Base-by-base conservation (phyloP, 2,329 filamentous ascomycete genomes). In the Ilyonectria robusta region DNA sequence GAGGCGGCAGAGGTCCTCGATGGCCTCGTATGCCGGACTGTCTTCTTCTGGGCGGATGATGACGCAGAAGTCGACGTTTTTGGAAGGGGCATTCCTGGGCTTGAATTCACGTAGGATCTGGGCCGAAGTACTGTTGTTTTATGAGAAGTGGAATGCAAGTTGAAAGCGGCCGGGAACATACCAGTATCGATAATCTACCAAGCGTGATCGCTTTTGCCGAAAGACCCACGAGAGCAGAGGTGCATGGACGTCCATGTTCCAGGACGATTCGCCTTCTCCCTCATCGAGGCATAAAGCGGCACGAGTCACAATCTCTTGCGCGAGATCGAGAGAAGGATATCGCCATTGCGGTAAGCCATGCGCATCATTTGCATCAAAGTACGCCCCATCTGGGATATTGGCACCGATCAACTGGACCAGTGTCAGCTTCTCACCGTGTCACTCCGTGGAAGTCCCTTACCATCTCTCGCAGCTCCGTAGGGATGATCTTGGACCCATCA, bases 61-160 rank as follows among this genome's bases (percentile, higher is more conserved):
- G 19, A 70, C 23, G 51, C 65, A 70, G 33, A 64, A 70, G 58
- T 70, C 66, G n/a, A 70, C 57, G 55, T 62, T 64, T 17, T 68
- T 66, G 19, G 46, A 60, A 11, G 46, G 19, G 9, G 46, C 19
- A 19, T 44, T 44, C 11, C 53, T 51, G 11, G 57, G 57, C 33
- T 51, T 60, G 46, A 51, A 60, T 37, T 15, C 6, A n/a, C 4
- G 19, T 8, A 51, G 15, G 46, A 60, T 26, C 17, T 51, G 57
- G 4, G 33, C 44, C 9, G 57, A 40, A 15, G 57, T 21, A n/a
- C 57, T 51, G 31, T 26, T 19, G 13, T 46, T 21, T 17, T 17
- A n/a, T 31, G 6, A 33, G 31, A 31, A 37, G 26, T 26, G 13
- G 31, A 17, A 44, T 44, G 8, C n/a, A n/a, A 44, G n/a, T n/a